Evolutionary conservation across 805 yeast genomes (phyloP).

Genomic region (Saccharomycopsis guyanensis): DNA sequence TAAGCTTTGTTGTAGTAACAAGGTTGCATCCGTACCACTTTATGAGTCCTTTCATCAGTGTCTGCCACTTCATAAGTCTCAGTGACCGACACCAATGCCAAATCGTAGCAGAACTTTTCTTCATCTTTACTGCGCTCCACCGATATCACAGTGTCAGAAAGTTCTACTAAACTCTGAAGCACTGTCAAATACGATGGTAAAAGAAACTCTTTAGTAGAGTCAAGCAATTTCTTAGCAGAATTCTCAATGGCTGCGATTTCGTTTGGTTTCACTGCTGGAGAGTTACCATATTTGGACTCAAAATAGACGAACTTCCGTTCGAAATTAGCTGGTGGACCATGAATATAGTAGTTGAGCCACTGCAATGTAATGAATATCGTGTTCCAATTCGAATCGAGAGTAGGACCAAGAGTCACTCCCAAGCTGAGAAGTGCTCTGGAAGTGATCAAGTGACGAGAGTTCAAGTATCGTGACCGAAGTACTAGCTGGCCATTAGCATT

Average conservation of each 20-base stretch:
- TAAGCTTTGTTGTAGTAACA: slow-evolving; percentile 53
- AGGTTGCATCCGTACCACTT: slow-evolving; percentile 23
- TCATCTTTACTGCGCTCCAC: slow-evolving; percentile 9
- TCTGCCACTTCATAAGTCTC: slow-evolving; percentile 23
- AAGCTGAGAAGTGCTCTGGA: slow-evolving; percentile 72
- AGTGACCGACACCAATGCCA: slow-evolving; percentile 11
- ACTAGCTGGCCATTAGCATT: slow-evolving; percentile 6
- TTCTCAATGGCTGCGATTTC: slow-evolving; percentile 47
- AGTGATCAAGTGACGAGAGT: slow-evolving; percentile 65
- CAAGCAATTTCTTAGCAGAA: slow-evolving; percentile 54
- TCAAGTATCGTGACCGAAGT: slow-evolving; percentile 39
- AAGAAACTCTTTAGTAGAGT: slow-evolving; percentile 52
- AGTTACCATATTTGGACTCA: slow-evolving; percentile 21
- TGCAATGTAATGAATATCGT: slow-evolving; percentile 56
- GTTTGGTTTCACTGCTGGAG: slow-evolving; percentile 25
- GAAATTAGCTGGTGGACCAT: slow-evolving; percentile 46
- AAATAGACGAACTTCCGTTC: slow-evolving; percentile 25
- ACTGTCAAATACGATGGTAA: slow-evolving; percentile 42
- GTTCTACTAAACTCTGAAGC: slow-evolving; percentile 36
- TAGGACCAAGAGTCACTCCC: slow-evolving; percentile 75
- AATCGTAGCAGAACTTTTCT: slow-evolving; percentile 9
- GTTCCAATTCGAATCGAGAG: slow-evolving; percentile 60
- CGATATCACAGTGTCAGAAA: slow-evolving; percentile 30
- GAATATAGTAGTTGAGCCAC: slow-evolving; percentile 68
- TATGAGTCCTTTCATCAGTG: too few species aligned